phyloP scores from a whole-genome alignment of 1,284 basidiomycete genomes.

The Puccinia coronata region DNA sequence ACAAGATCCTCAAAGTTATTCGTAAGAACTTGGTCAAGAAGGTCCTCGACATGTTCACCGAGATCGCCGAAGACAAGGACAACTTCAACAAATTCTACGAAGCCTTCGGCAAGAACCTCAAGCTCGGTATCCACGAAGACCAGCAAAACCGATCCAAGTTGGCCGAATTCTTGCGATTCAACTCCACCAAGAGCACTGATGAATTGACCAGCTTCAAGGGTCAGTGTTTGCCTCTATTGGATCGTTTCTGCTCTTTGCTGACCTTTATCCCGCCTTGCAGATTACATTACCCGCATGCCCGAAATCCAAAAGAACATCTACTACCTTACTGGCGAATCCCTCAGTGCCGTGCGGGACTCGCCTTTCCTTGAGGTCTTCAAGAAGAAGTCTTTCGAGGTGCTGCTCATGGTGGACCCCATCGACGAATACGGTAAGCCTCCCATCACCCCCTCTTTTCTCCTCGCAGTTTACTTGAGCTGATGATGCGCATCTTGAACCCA shows the following conservation, averaged over 20 bases:
- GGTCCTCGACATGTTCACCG: slow-evolving; percentile 88
- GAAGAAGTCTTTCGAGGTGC: slow-evolving; percentile 99
- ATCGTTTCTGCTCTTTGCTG: background rate
- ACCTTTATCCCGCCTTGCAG: slow-evolving; percentile 60
- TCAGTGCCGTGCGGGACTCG: slow-evolving; percentile 85
- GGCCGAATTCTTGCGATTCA: slow-evolving; percentile 98
- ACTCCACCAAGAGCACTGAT: slow-evolving; percentile 90
- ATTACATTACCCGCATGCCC: slow-evolving; percentile 99
- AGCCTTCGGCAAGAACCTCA: slow-evolving; percentile 88
- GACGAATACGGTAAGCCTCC: slow-evolving; percentile 66
- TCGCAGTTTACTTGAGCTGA: too few species aligned
- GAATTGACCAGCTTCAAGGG: slow-evolving; percentile 94
- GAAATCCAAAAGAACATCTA: slow-evolving; percentile 99
- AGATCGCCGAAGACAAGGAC: slow-evolving; percentile 99
- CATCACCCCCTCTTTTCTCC: too few species aligned
- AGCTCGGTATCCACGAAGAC: slow-evolving; percentile 99
- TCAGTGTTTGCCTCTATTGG: slow-evolving; percentile 58
- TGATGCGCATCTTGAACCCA: too few species aligned
- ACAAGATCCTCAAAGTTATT: slow-evolving; percentile 99
- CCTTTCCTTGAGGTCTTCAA: slow-evolving; percentile 99
- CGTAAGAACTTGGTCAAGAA: slow-evolving; percentile 88
- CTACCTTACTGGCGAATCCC: slow-evolving; percentile 92
- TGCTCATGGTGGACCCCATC: slow-evolving; percentile 96
- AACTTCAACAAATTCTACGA: slow-evolving; percentile 95
- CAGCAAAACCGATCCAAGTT: slow-evolving; percentile 98